Conservation (phyloP, 345 rosid genomes). For the Hibiscus mutabilis region DNA sequence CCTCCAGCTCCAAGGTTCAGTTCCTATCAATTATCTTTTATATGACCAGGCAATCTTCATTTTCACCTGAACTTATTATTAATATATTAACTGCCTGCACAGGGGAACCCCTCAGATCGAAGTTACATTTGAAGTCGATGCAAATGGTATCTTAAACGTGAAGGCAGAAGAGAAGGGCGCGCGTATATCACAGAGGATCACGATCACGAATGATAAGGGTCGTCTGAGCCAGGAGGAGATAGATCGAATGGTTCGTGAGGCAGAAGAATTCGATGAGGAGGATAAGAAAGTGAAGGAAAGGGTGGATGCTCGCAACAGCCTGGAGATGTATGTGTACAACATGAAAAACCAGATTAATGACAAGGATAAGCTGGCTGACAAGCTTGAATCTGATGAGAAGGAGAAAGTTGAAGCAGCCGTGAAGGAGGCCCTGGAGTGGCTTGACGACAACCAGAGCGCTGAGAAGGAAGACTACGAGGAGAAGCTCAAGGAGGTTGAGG, state of each 20-base stretch:
- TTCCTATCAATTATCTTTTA: background rate
- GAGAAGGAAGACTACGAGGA: background rate
- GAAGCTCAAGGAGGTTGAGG: slow-evolving; percentile 1
- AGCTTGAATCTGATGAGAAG: slow-evolving; percentile 84
- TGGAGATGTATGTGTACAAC: slow-evolving; percentile 87
- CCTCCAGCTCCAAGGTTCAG: slow-evolving; percentile 87
- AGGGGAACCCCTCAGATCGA: slow-evolving; percentile 98
- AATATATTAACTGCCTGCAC: slow-evolving; percentile 13
- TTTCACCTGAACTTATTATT: background rate
- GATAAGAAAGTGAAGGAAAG: slow-evolving; percentile 94
- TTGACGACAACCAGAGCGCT: slow-evolving; percentile 77
- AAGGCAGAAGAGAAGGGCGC: slow-evolving; percentile 91
- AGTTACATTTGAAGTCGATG: slow-evolving; percentile 94
- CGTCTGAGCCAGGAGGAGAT: slow-evolving; percentile 96
- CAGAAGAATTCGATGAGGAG: slow-evolving; percentile 94
- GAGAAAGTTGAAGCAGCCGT: slow-evolving; percentile 73
- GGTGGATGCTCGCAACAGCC: slow-evolving; percentile 82
- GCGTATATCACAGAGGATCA: slow-evolving; percentile 84
- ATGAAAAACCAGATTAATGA: slow-evolving; percentile 92
- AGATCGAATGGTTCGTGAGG: slow-evolving; percentile 87
- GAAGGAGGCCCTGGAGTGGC: slow-evolving; percentile 95
- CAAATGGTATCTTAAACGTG: slow-evolving; percentile 87
- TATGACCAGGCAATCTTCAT: background rate
- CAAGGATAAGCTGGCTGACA: slow-evolving; percentile 95
- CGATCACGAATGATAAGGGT: slow-evolving; percentile 96